Percentiles rank a stretch among this genome's conserved stretches.
These are phyloP conservation scores for Phaeosphaeriaceae sp. DNA, from an alignment of 2,329 filamentous ascomycete species.

Conservation along the genomic window DNA sequence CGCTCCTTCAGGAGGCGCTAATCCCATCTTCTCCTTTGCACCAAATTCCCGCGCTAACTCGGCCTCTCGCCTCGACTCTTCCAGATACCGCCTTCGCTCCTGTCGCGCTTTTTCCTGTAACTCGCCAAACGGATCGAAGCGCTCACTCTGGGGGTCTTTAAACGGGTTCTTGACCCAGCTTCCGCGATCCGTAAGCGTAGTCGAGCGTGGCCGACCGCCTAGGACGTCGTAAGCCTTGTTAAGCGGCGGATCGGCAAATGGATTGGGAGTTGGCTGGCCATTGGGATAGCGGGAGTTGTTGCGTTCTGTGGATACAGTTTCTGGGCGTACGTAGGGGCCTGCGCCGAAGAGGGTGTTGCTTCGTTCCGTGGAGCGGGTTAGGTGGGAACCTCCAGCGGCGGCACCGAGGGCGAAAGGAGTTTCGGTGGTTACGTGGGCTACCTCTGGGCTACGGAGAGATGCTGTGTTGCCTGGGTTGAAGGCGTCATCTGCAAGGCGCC, in stretches of 20 bases:
- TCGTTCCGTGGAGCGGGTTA: slow-evolving; percentile 31
- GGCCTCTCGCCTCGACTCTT: slow-evolving; percentile 31
- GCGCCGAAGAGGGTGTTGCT: slow-evolving; percentile 37
- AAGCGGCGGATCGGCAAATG: slow-evolving; percentile 43
- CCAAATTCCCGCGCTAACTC: slow-evolving; percentile 22
- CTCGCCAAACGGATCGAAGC: slow-evolving; percentile 48
- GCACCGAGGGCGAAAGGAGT: slow-evolving; percentile 12
- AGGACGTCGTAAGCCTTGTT: slow-evolving; percentile 47
- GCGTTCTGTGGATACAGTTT: slow-evolving; percentile 40
- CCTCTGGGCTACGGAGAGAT: slow-evolving; percentile 27
- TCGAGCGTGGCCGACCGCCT: slow-evolving; percentile 38
- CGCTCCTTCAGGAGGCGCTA: slow-evolving; percentile 18
- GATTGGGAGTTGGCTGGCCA: slow-evolving; percentile 38
- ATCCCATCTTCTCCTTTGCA: slow-evolving; percentile 39
- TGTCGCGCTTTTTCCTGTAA: slow-evolving; percentile 39
- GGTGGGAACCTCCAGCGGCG: slow-evolving; percentile 12
- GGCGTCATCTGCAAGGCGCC: slow-evolving; percentile 31
- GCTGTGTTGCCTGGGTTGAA: slow-evolving; percentile 34
- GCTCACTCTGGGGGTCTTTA: slow-evolving; percentile 40
- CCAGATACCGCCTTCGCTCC: slow-evolving; percentile 34
- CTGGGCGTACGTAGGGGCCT: slow-evolving; percentile 35
- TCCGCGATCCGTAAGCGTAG: slow-evolving; percentile 43
- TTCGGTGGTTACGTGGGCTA: slow-evolving; percentile 22
- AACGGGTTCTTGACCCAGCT: slow-evolving; percentile 46
- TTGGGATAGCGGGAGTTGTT: slow-evolving; percentile 24